phyloP scores from a whole-genome alignment of 2,329 filamentous ascomycete species.

The Apiospora saccharicola region DNA sequence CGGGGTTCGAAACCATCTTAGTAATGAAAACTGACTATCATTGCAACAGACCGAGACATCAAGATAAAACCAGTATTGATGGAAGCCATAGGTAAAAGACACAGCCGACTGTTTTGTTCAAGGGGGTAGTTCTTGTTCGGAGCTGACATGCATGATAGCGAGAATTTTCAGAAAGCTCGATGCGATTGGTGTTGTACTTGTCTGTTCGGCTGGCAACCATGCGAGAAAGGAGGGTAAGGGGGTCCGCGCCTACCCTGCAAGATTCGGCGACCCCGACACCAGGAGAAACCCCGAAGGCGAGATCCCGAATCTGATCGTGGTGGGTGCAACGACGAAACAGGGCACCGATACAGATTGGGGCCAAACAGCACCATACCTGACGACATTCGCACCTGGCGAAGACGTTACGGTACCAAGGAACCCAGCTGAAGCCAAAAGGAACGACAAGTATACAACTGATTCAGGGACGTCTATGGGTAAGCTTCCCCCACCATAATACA shows the following conservation, averaged over 20 bases:
- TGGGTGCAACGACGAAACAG: neutral
- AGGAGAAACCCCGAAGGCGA: neutral
- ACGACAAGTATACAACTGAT: neutral
- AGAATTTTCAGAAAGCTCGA: neutral
- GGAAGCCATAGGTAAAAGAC: no score
- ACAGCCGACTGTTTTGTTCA: no score
- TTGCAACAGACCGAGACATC: no score
- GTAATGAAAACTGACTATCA: no score
- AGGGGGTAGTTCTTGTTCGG: neutral
- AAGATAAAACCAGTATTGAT: no score
- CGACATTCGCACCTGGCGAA: neutral
- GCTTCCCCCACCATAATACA: neutral
- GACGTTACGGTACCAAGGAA: neutral
- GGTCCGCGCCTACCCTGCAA: neutral
- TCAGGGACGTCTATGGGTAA: neutral
- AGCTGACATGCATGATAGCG: neutral
- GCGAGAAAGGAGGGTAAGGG: neutral
- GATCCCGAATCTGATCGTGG: neutral
- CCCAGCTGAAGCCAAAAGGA: neutral
- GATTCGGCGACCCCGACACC: neutral
- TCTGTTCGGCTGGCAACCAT: neutral
- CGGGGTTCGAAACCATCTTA: no score
- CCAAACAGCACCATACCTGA: neutral
- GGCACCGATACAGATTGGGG: neutral
- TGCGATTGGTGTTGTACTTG: neutral